phyloP scores from a whole-genome alignment of 1,284 basidiomycete species.

The Xerocomus amazonicus region DNA sequence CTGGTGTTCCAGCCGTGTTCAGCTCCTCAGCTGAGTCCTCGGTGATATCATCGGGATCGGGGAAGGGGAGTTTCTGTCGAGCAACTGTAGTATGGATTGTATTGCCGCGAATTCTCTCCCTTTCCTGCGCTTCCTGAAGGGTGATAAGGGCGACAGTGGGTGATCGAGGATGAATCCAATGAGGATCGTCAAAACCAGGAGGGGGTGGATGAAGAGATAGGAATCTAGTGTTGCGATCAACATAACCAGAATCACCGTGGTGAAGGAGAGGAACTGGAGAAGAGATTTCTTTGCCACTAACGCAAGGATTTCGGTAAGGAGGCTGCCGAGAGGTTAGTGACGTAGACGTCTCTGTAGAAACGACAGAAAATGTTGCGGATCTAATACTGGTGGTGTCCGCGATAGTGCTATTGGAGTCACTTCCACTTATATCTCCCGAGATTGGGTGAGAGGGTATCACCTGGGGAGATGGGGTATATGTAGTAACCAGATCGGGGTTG shows the following conservation, averaged over 20 bases:
- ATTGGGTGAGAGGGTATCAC: conserved; percentile 24
- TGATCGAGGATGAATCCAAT: conserved; percentile 47
- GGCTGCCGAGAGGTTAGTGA: conserved; percentile 39
- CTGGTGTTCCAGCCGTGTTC: conserved; percentile 19
- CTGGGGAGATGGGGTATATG: conserved; percentile 36
- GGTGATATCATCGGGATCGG: conserved; percentile 24
- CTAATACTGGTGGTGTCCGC: conserved; percentile 47
- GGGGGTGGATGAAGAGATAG: conserved; percentile 33
- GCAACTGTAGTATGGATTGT: conserved; percentile 38
- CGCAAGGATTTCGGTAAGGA: conserved; percentile 31
- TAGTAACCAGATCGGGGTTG: conserved; percentile 58
- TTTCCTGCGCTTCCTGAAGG: conserved; percentile 66
- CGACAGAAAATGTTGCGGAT: conserved; percentile 39
- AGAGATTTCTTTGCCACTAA: conserved; percentile 51
- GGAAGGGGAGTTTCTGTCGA: conserved; percentile 28
- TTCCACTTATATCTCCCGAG: conserved; percentile 34
- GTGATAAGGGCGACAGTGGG: conserved; percentile 65
- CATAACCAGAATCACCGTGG: conserved; percentile 23
- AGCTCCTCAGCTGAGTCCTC: conserved; percentile 23
- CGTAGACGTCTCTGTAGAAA: conserved; percentile 45
- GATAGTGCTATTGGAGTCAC: conserved; percentile 54
- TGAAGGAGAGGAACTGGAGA: conserved; percentile 43
- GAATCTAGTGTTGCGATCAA: conserved; percentile 35
- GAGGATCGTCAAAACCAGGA: conserved; percentile 32
- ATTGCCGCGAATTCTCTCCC: conserved; percentile 50